phyloP scores from a whole-genome alignment of 352 stramenopile genomes.

The Elongisporangium anandrum region DNA sequence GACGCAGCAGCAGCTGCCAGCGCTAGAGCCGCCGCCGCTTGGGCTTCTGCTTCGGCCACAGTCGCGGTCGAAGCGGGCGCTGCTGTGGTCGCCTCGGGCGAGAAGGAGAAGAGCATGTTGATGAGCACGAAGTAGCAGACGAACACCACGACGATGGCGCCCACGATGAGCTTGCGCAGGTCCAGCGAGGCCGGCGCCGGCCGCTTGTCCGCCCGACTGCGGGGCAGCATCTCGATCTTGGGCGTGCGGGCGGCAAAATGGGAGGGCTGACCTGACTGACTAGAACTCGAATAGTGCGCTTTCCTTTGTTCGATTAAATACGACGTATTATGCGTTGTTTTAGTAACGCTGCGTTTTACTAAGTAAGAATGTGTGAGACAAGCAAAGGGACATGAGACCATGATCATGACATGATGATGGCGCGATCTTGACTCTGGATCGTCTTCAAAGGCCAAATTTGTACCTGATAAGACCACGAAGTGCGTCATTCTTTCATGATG shows the following conservation, averaged over 20 bases:
- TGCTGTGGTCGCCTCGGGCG: conserved; percentile 3
- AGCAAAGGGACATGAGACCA: too few relatives aligned
- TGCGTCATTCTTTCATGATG: background rate
- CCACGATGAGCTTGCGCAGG: conserved; percentile 48
- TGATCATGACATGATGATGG: background rate
- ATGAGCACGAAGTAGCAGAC: conserved; percentile 61
- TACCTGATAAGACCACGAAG: background rate
- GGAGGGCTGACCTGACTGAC: background rate
- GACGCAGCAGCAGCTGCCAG: background rate
- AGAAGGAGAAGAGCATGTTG: conserved; percentile 61
- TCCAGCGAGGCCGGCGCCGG: conserved; percentile 17
- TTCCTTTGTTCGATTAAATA: background rate
- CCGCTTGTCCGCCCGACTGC: conserved; percentile 9
- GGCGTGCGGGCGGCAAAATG: background rate
- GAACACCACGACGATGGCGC: conserved; percentile 50
- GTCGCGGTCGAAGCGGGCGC: background rate
- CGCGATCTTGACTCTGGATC: background rate
- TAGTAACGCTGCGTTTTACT: too few relatives aligned
- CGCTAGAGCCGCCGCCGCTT: background rate
- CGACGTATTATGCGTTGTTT: background rate
- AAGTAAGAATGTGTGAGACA: too few relatives aligned
- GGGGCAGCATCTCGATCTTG: conserved; percentile 23
- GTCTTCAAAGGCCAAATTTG: too few relatives aligned
- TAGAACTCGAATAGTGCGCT: background rate
- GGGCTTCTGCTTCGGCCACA: background rate